Conservation (phyloP, 306 rosid genomes). For the Ziziphus jujuba region DNA sequence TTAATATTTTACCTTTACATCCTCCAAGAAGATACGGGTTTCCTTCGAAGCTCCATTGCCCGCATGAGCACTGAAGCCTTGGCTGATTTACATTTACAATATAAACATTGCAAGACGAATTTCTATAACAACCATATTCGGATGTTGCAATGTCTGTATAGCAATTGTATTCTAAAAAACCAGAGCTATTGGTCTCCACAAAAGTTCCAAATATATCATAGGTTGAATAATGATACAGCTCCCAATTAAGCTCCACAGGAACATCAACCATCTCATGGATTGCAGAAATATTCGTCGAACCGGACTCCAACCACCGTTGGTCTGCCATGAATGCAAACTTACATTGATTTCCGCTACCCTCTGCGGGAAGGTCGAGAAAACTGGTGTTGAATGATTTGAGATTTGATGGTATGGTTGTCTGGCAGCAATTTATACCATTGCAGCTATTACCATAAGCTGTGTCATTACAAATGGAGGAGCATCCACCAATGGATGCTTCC, state of each 20-base stretch:
- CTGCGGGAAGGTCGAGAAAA: neutral
- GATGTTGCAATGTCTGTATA: neutral
- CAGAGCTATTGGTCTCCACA: neutral
- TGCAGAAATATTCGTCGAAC: neutral
- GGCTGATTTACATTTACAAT: neutral
- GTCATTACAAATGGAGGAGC: neutral
- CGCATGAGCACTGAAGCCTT: no score
- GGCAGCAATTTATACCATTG: constrained; percentile 5
- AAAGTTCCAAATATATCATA: neutral
- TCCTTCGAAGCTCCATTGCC: neutral
- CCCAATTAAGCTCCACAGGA: constrained; percentile 12
- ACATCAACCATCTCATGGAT: neutral
- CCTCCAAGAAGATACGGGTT: constrained; percentile 9
- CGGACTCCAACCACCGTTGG: neutral
- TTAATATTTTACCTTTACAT: constrained; percentile 4
- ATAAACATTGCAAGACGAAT: neutral
- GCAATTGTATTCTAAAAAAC: no score
- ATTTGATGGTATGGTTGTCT: constrained; percentile 4
- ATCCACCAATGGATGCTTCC: neutral
- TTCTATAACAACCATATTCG: neutral
- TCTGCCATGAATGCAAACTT: constrained; percentile 6
- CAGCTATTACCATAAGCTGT: neutral
- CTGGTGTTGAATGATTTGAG: constrained; percentile 1
- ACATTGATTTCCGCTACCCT: neutral
- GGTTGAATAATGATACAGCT: neutral